A percentile compares a stretch with the other conserved stretches of the same genome.
These are phyloP conservation scores for Cercospora janseana DNA, from an alignment of 2,329 filamentous ascomycete species.

Conservation along the genomic window DNA sequence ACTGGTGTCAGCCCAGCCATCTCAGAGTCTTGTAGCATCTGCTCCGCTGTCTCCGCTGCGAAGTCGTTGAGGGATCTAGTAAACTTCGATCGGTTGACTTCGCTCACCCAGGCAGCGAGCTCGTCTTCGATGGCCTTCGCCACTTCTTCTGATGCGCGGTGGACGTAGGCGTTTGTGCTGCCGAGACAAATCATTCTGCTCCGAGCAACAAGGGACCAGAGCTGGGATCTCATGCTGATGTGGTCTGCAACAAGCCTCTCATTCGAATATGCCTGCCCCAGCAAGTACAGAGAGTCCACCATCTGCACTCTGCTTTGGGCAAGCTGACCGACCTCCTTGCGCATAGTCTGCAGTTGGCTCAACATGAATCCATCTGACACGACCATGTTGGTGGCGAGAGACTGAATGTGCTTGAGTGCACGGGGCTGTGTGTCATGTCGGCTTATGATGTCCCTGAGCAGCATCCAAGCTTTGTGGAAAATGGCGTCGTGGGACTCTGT, in stretches of 20 bases:
- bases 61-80: background rate
- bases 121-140: background rate
- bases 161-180: background rate
- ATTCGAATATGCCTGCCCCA: background rate
- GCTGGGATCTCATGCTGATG: background rate
- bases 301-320: slow-evolving; percentile 2
- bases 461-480: background rate
- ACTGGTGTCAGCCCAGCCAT: background rate
- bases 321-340: background rate
- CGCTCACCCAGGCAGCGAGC: background rate
- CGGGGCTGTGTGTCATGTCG: background rate
- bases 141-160: background rate
- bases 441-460: background rate
- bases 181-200: background rate
- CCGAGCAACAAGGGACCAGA: background rate
- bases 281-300: background rate
- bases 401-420: background rate
- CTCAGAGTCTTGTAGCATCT: background rate
- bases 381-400: background rate
- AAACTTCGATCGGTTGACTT: background rate
- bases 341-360: background rate
- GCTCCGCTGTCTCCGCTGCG: background rate
- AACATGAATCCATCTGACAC: background rate
- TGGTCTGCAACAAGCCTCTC: slow-evolving; percentile 4
- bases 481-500: background rate